phyloP scores from a whole-genome alignment of 495 filamentous ascomycete species.

The Penicillium herquei region DNA sequence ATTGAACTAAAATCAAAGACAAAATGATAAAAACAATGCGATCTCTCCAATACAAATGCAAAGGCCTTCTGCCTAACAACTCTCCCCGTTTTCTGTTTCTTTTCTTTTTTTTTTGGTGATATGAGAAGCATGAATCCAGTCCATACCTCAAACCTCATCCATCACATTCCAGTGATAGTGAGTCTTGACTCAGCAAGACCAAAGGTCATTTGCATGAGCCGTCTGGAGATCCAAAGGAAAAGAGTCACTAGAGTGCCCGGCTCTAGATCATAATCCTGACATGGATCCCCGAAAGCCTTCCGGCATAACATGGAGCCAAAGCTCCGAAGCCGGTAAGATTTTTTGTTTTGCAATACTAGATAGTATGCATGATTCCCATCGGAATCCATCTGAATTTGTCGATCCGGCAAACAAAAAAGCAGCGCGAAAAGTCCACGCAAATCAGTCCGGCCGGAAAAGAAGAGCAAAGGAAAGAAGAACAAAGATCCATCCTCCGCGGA shows the following conservation, averaged over 20 bases:
- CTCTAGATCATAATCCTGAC: not conserved
- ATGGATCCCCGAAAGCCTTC: not conserved
- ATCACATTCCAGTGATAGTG: constrained; percentile 1
- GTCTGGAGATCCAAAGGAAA: not conserved
- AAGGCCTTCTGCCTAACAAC: not conserved
- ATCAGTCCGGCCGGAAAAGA: not conserved
- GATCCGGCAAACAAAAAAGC: constrained; percentile 1
- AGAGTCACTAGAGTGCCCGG: constrained; percentile 5
- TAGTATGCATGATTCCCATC: no score
- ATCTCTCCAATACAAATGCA: not conserved
- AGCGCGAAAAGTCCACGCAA: not conserved
- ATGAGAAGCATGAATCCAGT: not conserved
- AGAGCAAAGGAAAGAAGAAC: not conserved
- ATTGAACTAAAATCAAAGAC: not conserved
- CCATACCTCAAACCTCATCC: not conserved
- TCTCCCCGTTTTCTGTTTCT: not conserved
- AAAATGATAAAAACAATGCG: not conserved
- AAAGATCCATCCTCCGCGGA: constrained; percentile 2
- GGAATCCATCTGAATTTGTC: no score
- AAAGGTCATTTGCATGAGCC: no score
- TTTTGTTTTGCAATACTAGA: not conserved
- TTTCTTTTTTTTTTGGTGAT: not conserved
- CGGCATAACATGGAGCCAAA: not conserved
- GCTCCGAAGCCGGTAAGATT: not conserved
- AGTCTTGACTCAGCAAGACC: not conserved